Evolutionary conservation across 2,329 filamentous ascomycete species (phyloP).

Genomic region (Exophiala phaeomuriformis): DNA sequence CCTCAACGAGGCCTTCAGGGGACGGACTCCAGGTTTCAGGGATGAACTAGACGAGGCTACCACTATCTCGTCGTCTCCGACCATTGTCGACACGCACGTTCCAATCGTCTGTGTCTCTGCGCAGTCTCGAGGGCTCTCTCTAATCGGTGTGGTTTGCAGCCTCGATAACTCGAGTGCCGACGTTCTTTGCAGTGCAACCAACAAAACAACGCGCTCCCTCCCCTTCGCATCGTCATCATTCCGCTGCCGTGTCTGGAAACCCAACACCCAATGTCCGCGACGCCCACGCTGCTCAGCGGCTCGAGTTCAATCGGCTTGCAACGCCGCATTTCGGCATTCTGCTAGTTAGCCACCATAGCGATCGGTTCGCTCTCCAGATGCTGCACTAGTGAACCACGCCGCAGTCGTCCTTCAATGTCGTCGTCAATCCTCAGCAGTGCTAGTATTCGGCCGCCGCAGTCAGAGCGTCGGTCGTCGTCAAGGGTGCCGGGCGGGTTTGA

Average conservation of each 20-base stretch:
- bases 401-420: constrained; percentile 10
- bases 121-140: not conserved
- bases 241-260: not conserved
- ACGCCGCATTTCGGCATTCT: constrained; percentile 2
- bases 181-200: not conserved
- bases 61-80: not conserved
- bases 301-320: constrained; percentile 14
- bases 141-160: not conserved
- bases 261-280: constrained; percentile 17
- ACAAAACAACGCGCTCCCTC: constrained; percentile 5
- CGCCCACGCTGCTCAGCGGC: constrained; percentile 6
- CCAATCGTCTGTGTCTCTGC: not conserved
- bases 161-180: not conserved
- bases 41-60: not conserved
- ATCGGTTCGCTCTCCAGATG: not conserved
- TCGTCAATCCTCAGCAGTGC: constrained; percentile 13
- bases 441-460: constrained; percentile 3
- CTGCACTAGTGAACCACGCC: not conserved
- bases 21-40: not conserved
- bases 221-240: constrained; percentile 4
- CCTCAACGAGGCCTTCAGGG: no score
- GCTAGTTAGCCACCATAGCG: not conserved
- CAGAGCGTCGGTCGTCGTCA: constrained; percentile 23
- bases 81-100: not conserved
- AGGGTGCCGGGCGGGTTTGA: constrained; percentile 34